Evolutionary conservation across 1,139 yeast genomes (phyloP).

Genomic region (Blastobotrys elegans): DNA sequence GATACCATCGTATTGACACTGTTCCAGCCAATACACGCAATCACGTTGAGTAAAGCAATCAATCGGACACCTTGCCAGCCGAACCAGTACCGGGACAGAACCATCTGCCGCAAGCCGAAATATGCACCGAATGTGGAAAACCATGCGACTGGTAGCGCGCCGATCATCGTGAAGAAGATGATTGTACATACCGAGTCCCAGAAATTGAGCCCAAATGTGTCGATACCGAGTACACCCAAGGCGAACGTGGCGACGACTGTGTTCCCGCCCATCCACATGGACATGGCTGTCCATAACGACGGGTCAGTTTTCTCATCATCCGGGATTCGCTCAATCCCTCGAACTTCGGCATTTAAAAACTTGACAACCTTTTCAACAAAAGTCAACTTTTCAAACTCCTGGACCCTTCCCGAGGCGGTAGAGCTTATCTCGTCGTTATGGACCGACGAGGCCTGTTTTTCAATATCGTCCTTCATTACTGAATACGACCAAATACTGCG

Average conservation of each 20-base stretch:
- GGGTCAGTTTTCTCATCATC: slow-evolving; percentile 62
- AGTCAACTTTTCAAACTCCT: neutral
- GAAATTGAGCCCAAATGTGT: slow-evolving; percentile 47
- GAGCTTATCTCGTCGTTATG: slow-evolving; percentile 3
- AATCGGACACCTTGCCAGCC: slow-evolving; percentile 75
- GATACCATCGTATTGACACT: slow-evolving; percentile 88
- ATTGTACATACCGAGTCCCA: slow-evolving; percentile 61
- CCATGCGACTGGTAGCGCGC: slow-evolving; percentile 74
- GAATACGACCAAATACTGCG: neutral
- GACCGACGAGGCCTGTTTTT: slow-evolving; percentile 59
- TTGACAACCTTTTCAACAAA: neutral
- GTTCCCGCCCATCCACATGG: slow-evolving; percentile 94
- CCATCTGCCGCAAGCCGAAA: slow-evolving; percentile 86
- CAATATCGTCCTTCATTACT: slow-evolving; percentile 49
- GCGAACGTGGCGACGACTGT: slow-evolving; percentile 81
- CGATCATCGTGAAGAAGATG: slow-evolving; percentile 68
- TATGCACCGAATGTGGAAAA: slow-evolving; percentile 80
- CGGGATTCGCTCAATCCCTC: slow-evolving; percentile 65
- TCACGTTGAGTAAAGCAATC: slow-evolving; percentile 68
- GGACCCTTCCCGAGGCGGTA: slow-evolving; percentile 7
- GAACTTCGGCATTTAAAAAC: slow-evolving; percentile 43
- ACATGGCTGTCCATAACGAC: slow-evolving; percentile 63
- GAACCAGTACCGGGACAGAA: slow-evolving; percentile 68
- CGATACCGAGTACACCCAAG: slow-evolving; percentile 72
- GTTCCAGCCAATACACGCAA: slow-evolving; percentile 96